phyloP scores from a whole-genome alignment of 2,329 filamentous ascomycete genomes.

The Fusarium hostae region DNA sequence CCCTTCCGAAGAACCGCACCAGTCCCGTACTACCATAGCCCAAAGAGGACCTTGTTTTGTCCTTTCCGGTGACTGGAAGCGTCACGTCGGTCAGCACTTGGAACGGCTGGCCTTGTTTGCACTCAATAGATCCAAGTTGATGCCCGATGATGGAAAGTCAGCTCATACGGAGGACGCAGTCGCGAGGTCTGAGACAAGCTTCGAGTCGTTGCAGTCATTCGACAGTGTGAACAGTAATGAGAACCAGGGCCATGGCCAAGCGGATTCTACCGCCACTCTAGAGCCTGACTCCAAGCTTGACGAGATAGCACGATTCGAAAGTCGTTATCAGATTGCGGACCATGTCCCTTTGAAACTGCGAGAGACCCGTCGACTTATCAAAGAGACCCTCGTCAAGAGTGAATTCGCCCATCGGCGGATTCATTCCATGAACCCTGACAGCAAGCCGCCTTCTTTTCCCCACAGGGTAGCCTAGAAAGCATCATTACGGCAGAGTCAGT shows the following conservation, averaged over 20 bases:
- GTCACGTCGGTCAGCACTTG: background rate
- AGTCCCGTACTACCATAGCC: too few relatives aligned
- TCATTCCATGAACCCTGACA: too few relatives aligned
- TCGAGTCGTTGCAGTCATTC: background rate
- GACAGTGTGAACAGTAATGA: background rate
- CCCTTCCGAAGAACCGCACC: accelerated
- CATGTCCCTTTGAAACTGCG: background rate
- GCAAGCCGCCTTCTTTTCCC: background rate
- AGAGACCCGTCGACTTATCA: background rate
- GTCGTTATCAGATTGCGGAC: background rate
- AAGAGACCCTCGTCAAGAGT: background rate
- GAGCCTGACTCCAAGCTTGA: background rate
- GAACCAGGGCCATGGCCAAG: too few relatives aligned
- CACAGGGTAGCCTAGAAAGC: background rate
- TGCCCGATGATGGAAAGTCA: background rate
- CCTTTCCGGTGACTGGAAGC: background rate
- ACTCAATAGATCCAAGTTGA: background rate
- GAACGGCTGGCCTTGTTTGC: background rate
- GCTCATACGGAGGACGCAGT: background rate
- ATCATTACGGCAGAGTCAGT: background rate
- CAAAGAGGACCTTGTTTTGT: background rate
- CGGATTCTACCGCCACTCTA: background rate
- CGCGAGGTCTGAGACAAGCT: background rate
- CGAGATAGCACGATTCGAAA: background rate
- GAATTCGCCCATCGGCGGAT: background rate